Evolutionary conservation across 2,329 filamentous ascomycete species (phyloP).

Genomic region (Akanthomyces lecanii): DNA sequence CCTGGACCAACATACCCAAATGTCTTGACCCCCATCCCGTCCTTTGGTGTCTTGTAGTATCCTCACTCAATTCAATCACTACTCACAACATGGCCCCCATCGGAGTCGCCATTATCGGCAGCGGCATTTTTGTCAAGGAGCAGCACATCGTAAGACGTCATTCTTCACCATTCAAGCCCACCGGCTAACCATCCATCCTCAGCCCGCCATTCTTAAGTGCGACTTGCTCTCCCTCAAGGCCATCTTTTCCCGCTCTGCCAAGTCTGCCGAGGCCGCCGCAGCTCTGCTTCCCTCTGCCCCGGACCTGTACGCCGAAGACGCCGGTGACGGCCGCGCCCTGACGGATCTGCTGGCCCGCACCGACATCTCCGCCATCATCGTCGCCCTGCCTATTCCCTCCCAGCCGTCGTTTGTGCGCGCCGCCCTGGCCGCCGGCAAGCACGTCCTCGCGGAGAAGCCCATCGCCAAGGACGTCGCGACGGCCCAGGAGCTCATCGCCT

Average conservation of each 20-base stretch:
- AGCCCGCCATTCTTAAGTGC: slow-evolving; percentile 56
- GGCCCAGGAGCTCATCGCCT: slow-evolving; percentile 38
- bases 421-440: slow-evolving; percentile 61
- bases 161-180: background rate
- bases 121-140: slow-evolving; percentile 58
- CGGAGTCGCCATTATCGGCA: slow-evolving; percentile 58
- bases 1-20: no score
- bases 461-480: slow-evolving; percentile 55
- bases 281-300: slow-evolving; percentile 32
- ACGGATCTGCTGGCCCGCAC: slow-evolving; percentile 48
- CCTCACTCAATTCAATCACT: background rate
- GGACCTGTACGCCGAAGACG: slow-evolving; percentile 54
- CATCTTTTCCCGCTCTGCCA: slow-evolving; percentile 60
- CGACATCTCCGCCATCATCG: slow-evolving; percentile 53
- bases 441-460: slow-evolving; percentile 68
- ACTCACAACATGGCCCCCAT: slow-evolving; percentile 27
- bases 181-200: background rate
- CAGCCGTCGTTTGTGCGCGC: slow-evolving; percentile 57
- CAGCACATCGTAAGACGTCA: slow-evolving; percentile 47
- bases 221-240: slow-evolving; percentile 54
- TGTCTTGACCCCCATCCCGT: background rate
- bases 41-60: background rate
- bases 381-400: slow-evolving; percentile 58
- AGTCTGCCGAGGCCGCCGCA: slow-evolving; percentile 48
- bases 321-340: slow-evolving; percentile 43